Base-by-base conservation (phyloP, 208 protist species). In the Wallacemonas rigidus region DNA sequence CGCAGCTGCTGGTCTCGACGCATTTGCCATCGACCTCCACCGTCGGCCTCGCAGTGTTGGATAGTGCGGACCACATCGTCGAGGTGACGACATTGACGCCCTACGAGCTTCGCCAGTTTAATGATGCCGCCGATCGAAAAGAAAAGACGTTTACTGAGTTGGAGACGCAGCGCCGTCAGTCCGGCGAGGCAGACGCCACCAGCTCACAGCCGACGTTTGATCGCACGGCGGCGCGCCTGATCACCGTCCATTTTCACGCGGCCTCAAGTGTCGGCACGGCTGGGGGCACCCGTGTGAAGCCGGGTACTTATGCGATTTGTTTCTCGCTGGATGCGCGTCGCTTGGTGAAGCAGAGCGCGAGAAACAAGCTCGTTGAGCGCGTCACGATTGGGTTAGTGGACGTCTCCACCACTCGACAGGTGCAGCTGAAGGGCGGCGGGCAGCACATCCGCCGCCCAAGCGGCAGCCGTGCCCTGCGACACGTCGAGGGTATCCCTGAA, bases 261-360 rank as follows among this genome's bases (percentile, higher is more conserved):
- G 56, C 47, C 17, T n/a, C 56, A 11, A n/a, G 3, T 4, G 50
- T 39, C 2, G 51, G 5, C 56, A 47, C 8, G 15, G 4, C 40
- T 1, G 56, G 55, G 53, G 17, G 12, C n/a, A n/a, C 8, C 14
- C 60, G 47, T n/a, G 41, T 67, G 5, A 43, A 71, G n/a, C 65
- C 71, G 15, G 83, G 83, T 7, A 78, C 57, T 69, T 85, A 87
- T 70, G 79, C 75, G 2, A 67, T 82, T 11, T 89, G 85, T 72
- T 89, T 89, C 68, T 69, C 57, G 14, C 75, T 88, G 12, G 41
- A 81, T 39, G 53, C 44, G 36, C 63, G 26, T n/a, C 57, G 11
- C 15, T 15, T 26, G 26, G 12, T 2, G 56, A 55, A 26, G 6
- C 35, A 14, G 40, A 55, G 11, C 41, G 12, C 1, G 1, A 12